phyloP scores from a whole-genome alignment of 2,329 filamentous ascomycete species.

The Aspergillus sp. region DNA sequence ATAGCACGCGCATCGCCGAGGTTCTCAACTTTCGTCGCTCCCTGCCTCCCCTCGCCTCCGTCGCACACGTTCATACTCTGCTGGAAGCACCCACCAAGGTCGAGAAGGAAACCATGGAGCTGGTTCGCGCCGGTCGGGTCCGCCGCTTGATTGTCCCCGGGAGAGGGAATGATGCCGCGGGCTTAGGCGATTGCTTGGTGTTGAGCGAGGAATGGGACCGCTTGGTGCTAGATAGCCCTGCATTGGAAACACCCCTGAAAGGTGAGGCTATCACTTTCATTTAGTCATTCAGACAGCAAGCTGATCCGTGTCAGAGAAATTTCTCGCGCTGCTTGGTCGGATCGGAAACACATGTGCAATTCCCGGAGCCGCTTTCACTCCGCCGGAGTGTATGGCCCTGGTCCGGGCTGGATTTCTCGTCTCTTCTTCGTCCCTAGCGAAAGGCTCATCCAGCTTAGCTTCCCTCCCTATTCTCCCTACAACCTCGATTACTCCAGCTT shows the following conservation, averaged over 20 bases:
- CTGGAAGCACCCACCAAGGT: slow-evolving; percentile 58
- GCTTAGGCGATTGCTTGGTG: slow-evolving; percentile 61
- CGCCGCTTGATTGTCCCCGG: slow-evolving; percentile 59
- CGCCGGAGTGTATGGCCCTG: slow-evolving; percentile 51
- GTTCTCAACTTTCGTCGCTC: slow-evolving; percentile 58
- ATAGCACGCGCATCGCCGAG: slow-evolving; percentile 61
- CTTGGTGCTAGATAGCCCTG: slow-evolving; percentile 39
- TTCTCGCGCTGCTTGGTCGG: slow-evolving; percentile 49
- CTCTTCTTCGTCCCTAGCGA: slow-evolving; percentile 45
- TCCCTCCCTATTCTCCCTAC: slow-evolving; percentile 37
- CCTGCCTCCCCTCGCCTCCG: slow-evolving; percentile 60
- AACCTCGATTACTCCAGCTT: slow-evolving; percentile 18
- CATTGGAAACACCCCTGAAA: slow-evolving; percentile 39
- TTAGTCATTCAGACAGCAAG: slow-evolving; percentile 5
- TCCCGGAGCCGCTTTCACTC: slow-evolving; percentile 47
- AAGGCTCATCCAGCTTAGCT: slow-evolving; percentile 46
- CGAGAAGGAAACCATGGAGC: slow-evolving; percentile 60
- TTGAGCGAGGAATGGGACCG: slow-evolving; percentile 55
- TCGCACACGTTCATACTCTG: slow-evolving; percentile 63
- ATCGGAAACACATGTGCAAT: slow-evolving; percentile 53
- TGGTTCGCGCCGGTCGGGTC: slow-evolving; percentile 54
- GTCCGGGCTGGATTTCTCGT: slow-evolving; percentile 59
- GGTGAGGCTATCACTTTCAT: slow-evolving; percentile 24
- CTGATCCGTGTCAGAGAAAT: slow-evolving; percentile 46
- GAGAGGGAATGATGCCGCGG: slow-evolving; percentile 57